These are phyloP conservation scores for Oryza glaberrima DNA, from an alignment of 176 grass and related monocot genomes.

Conservation along the genomic window DNA sequence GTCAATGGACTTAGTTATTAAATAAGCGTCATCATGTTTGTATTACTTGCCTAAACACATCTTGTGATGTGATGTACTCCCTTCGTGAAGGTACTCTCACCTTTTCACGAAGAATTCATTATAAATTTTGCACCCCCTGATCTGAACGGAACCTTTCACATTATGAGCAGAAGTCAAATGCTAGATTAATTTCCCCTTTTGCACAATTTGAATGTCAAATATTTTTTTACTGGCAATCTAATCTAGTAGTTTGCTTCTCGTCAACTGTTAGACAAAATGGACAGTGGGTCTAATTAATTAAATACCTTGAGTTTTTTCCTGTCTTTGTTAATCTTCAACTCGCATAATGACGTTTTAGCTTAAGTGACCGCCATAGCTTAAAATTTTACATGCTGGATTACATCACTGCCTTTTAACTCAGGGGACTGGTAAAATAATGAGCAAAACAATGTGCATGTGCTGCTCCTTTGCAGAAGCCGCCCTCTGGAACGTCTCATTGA, in stretches of 20 bases:
- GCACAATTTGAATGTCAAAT: background rate
- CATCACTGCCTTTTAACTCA: background rate
- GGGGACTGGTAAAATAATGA: background rate
- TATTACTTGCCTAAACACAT: conserved; percentile 15
- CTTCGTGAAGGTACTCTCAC: no score
- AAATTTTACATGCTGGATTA: background rate
- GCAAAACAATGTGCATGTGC: background rate
- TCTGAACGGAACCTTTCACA: background rate
- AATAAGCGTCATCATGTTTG: background rate
- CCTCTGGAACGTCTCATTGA: background rate
- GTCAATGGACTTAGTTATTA: conserved; percentile 12
- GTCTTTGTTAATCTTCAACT: conserved; percentile 7
- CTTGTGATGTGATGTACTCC: background rate
- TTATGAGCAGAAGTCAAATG: conserved; percentile 25
- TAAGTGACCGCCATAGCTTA: background rate
- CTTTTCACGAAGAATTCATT: no score
- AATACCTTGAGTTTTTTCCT: background rate
- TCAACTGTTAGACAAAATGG: conserved; percentile 17
- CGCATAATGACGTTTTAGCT: background rate
- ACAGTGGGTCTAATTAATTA: background rate
- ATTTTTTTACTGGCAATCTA: background rate
- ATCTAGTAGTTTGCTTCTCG: background rate
- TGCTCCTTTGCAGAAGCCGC: background rate
- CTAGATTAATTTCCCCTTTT: background rate
- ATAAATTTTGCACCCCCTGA: background rate